phyloP scores from a whole-genome alignment of 768 basidiomycete genomes.

The Podaxis rugospora region DNA sequence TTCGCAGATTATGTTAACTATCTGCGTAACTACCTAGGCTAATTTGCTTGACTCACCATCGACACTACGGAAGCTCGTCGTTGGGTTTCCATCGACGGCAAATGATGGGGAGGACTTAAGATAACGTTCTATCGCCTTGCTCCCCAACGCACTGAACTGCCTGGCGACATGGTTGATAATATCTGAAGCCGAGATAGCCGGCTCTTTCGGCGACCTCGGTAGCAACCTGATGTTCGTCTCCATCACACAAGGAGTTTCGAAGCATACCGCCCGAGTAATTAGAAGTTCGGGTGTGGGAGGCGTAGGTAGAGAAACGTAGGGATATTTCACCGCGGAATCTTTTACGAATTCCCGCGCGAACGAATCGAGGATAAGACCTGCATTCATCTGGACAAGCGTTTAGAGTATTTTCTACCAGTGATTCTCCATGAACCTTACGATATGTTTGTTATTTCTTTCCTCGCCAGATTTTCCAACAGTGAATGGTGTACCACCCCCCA shows the following conservation, averaged over 20 bases:
- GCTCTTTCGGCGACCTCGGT: conserved; percentile 23
- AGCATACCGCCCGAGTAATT: conserved; percentile 34
- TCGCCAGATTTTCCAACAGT: conserved; percentile 56
- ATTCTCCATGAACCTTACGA: conserved; percentile 35
- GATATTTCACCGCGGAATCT: background rate
- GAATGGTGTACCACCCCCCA: conserved; percentile 58
- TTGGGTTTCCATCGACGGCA: conserved; percentile 51
- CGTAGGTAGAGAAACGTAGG: conserved; percentile 23
- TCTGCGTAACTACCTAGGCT: background rate
- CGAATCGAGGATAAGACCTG: conserved; percentile 38
- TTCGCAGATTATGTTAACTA: background rate
- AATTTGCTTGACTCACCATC: conserved; percentile 31
- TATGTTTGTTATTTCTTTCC: conserved; percentile 52
- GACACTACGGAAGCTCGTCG: conserved; percentile 48
- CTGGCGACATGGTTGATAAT: conserved; percentile 39
- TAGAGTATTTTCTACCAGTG: background rate
- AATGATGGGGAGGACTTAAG: conserved; percentile 41
- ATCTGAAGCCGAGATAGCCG: conserved; percentile 25
- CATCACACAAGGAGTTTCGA: conserved; percentile 41
- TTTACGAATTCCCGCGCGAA: conserved; percentile 16
- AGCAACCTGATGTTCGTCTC: conserved; percentile 49
- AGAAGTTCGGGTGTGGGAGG: background rate
- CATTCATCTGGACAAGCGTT: conserved; percentile 32
- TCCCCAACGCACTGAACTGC: conserved; percentile 30
- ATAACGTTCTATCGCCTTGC: conserved; percentile 31